Conservation (phyloP, 2,329 filamentous ascomycete genomes). For the Fusarium sp. region DNA sequence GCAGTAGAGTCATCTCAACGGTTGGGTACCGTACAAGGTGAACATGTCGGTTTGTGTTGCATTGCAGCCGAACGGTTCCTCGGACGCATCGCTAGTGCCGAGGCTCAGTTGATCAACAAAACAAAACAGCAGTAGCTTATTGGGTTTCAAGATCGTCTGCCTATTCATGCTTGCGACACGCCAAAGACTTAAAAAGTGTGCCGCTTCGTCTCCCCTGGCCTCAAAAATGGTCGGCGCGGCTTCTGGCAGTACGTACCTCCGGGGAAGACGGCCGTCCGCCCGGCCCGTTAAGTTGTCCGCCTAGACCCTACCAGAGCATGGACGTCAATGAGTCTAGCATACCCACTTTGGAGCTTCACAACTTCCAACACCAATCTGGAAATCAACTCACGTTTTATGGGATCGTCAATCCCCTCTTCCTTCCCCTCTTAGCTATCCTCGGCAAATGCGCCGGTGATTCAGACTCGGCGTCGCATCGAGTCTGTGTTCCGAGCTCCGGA, state of each 20-base stretch:
- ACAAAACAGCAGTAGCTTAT: slow-evolving; percentile 17
- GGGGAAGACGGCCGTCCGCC: slow-evolving; percentile 31
- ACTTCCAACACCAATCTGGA: slow-evolving; percentile 36
- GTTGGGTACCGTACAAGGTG: slow-evolving; percentile 9
- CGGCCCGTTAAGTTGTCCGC: slow-evolving; percentile 29
- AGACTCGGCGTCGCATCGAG: slow-evolving; percentile 36
- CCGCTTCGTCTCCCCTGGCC: not conserved
- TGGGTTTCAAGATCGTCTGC: slow-evolving; percentile 27
- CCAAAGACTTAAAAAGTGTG: not conserved
- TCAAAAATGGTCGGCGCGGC: slow-evolving; percentile 20
- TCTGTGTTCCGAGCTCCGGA: slow-evolving; percentile 22
- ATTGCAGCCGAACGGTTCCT: slow-evolving; percentile 42
- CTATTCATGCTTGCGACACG: slow-evolving; percentile 1
- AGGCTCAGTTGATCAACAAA: slow-evolving; percentile 23
- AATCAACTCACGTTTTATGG: slow-evolving; percentile 26
- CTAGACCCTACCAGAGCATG: not conserved
- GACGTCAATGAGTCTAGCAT: slow-evolving; percentile 25
- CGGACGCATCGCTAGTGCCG: slow-evolving; percentile 44
- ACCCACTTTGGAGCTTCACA: slow-evolving; percentile 36
- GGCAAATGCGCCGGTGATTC: slow-evolving; percentile 45
- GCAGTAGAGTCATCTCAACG: slow-evolving; percentile 14
- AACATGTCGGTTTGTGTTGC: slow-evolving; percentile 37
- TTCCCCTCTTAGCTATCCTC: slow-evolving; percentile 24
- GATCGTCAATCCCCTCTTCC: slow-evolving; percentile 31
- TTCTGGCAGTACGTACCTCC: slow-evolving; percentile 38